Percentiles rank a stretch among this genome's conserved stretches.
phyloP scores from a whole-genome alignment of 2,329 filamentous ascomycete species.

The Alternaria sp. region DNA sequence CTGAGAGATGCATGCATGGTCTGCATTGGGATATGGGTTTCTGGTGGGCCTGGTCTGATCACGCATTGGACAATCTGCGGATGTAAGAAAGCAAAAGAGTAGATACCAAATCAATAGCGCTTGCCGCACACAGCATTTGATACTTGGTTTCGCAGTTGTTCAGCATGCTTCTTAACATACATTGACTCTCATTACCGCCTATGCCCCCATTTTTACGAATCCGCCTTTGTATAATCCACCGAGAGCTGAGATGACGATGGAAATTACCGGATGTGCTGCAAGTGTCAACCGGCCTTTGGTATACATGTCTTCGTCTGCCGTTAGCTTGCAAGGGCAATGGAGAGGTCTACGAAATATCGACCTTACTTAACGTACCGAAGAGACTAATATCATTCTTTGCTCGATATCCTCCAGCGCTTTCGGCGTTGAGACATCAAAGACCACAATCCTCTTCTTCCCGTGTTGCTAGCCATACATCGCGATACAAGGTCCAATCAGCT shows the following conservation, averaged over 20 bases:
- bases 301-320: no score
- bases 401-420: no score
- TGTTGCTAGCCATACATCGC: constrained; percentile 1
- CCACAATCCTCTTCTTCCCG: not conserved
- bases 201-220: no score
- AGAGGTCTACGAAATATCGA: no score
- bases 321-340: no score
- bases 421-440: not conserved
- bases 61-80: not conserved
- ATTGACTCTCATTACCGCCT: no score
- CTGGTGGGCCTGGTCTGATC: not conserved
- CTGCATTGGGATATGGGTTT: not conserved
- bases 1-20: not conserved
- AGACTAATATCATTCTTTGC: no score
- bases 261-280: no score
- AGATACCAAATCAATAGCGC: not conserved
- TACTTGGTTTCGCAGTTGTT: not conserved
- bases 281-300: no score
- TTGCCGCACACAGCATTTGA: not conserved
- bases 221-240: no score
- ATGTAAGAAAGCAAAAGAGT: not conserved
- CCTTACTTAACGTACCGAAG: no score
- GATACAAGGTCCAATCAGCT: not conserved
- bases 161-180: not conserved
- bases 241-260: no score